A percentile compares a stretch with the other conserved stretches of the same genome.
phyloP scores from a whole-genome alignment of 2,329 filamentous ascomycete genomes.

The Neoascochyta sp. region DNA sequence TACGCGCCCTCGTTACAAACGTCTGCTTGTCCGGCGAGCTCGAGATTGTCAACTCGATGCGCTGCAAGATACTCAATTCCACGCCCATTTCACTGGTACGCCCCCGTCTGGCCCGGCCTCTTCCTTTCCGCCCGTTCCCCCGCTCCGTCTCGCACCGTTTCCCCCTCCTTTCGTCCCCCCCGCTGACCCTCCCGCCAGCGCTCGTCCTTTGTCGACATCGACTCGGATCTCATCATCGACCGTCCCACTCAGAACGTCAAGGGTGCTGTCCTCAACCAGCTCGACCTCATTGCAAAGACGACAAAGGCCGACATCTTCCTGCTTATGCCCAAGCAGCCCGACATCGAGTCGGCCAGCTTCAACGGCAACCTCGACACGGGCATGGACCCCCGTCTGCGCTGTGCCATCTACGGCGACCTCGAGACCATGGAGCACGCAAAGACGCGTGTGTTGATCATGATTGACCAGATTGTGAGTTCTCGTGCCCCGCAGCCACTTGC shows the following conservation, averaged over 20 bases:
- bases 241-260: slow-evolving; percentile 64
- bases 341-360: slow-evolving; percentile 73
- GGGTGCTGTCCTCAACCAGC: slow-evolving; percentile 72
- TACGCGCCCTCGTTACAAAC: slow-evolving; percentile 63
- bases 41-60: slow-evolving; percentile 83
- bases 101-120: no score
- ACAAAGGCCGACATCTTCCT: slow-evolving; percentile 97
- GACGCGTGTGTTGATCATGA: slow-evolving; percentile 92
- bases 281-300: slow-evolving; percentile 81
- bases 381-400: slow-evolving; percentile 81
- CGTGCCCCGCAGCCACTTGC: slow-evolving; percentile 15
- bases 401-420: slow-evolving; percentile 92
- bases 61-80: slow-evolving; percentile 84
- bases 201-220: slow-evolving; percentile 89
- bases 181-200: slow-evolving; percentile 56
- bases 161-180: no score
- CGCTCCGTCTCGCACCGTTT: no score
- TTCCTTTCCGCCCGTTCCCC: no score
- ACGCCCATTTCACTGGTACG: slow-evolving; percentile 89
- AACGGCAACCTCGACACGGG: slow-evolving; percentile 72
- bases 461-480: slow-evolving; percentile 77
- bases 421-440: slow-evolving; percentile 96
- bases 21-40: slow-evolving; percentile 86
- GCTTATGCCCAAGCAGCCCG: slow-evolving; percentile 80
- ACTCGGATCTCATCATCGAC: slow-evolving; percentile 85